These are phyloP conservation scores for Agrocybe chaxingu DNA, from an alignment of 768 basidiomycete species.

Conservation along the genomic window DNA sequence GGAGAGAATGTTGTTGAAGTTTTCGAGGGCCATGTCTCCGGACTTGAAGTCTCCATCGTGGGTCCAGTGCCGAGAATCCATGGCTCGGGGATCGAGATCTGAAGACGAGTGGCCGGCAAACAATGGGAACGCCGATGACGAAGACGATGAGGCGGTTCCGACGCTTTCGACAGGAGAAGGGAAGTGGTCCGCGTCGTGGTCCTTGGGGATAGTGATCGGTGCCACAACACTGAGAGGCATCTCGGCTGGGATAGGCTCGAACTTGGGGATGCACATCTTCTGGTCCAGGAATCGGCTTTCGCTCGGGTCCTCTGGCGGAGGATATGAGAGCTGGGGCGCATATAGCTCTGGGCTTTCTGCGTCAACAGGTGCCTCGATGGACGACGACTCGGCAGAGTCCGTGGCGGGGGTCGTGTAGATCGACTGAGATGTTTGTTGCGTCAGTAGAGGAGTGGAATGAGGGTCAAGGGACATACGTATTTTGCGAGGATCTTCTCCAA, in stretches of 20 bases:
- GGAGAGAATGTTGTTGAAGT: conserved; percentile 14
- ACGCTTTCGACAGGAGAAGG: conserved; percentile 32
- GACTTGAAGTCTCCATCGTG: conserved; percentile 13
- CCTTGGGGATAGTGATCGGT: neutral
- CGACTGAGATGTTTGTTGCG: conserved; percentile 29
- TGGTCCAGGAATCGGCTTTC: conserved; percentile 21
- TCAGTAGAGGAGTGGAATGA: neutral
- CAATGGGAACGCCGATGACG: conserved; percentile 21
- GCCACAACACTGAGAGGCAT: conserved; percentile 12
- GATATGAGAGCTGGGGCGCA: conserved; percentile 24
- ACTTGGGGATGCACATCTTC: conserved; percentile 19
- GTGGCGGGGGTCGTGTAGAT: conserved; percentile 40
- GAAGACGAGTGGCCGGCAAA: conserved; percentile 9
- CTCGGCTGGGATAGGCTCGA: conserved; percentile 23
- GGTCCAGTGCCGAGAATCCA: conserved; percentile 8
- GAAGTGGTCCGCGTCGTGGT: conserved; percentile 20
- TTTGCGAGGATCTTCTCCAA: conserved; percentile 79
- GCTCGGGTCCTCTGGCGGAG: conserved; percentile 18
- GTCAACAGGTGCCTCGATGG: conserved; percentile 22
- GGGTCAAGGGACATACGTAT: conserved; percentile 55
- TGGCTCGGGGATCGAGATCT: neutral
- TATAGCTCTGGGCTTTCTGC: conserved; percentile 25
- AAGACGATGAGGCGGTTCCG: conserved; percentile 20
- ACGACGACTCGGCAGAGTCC: conserved; percentile 29
- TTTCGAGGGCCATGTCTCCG: conserved; percentile 14